These are phyloP conservation scores for Rickenella mellea DNA, from an alignment of 768 basidiomycete species.

Conservation along the genomic window DNA sequence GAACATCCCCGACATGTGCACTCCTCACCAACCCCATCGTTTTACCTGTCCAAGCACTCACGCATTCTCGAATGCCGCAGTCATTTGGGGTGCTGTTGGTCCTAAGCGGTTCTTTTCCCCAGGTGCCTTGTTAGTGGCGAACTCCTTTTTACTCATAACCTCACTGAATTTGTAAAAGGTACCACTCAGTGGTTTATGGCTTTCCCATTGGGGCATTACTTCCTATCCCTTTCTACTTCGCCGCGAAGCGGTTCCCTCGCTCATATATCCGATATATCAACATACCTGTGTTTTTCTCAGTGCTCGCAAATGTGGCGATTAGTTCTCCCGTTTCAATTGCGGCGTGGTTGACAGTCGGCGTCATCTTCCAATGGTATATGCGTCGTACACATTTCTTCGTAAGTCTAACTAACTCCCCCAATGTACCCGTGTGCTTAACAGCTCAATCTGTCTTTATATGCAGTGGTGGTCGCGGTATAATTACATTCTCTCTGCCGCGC, in stretches of 20 bases:
- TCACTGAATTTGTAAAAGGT: slow-evolving; percentile 11
- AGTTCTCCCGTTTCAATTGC: slow-evolving; percentile 90
- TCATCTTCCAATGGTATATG: slow-evolving; percentile 80
- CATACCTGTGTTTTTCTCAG: slow-evolving; percentile 76
- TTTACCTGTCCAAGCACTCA: slow-evolving; percentile 66
- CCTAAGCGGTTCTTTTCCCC: slow-evolving; percentile 59
- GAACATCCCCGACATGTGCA: slow-evolving; percentile 68
- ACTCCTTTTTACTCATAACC: slow-evolving; percentile 23
- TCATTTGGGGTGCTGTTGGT: slow-evolving; percentile 80
- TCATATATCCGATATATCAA: slow-evolving; percentile 83
- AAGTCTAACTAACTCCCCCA: background rate
- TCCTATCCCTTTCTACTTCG: slow-evolving; percentile 77
- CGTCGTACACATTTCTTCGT: slow-evolving; percentile 53
- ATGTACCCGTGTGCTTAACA: background rate
- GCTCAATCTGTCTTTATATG: slow-evolving; percentile 13
- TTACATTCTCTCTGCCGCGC: slow-evolving; percentile 20
- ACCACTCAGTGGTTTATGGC: slow-evolving; percentile 53
- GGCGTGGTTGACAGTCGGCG: slow-evolving; percentile 69
- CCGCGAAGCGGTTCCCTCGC: slow-evolving; percentile 70
- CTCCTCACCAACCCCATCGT: slow-evolving; percentile 43
- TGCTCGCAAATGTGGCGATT: slow-evolving; percentile 58
- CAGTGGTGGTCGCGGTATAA: slow-evolving; percentile 33
- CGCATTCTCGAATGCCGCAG: slow-evolving; percentile 60
- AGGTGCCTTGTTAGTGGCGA: slow-evolving; percentile 45
- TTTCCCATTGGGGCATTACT: slow-evolving; percentile 69